These are phyloP conservation scores for Tetrastigma voinierianum DNA, from an alignment of 164 flowering plant species.

Conservation along the genomic window DNA sequence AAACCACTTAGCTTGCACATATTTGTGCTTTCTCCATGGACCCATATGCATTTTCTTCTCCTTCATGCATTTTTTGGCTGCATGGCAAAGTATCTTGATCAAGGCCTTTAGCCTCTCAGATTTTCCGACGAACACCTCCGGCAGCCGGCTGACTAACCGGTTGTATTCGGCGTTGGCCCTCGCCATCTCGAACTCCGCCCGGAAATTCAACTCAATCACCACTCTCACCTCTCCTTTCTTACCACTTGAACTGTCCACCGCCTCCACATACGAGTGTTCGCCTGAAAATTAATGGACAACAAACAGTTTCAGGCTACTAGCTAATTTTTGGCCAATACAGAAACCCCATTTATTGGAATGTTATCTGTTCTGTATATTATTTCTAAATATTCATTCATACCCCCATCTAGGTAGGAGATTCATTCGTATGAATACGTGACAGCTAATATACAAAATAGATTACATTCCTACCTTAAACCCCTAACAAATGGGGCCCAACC, in stretches of 20 bases:
- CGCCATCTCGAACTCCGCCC: slow-evolving; percentile 90
- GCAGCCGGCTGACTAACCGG: slow-evolving; percentile 47
- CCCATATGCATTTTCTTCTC: slow-evolving; percentile 89
- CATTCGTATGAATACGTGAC: too few species aligned
- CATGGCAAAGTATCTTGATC: slow-evolving; percentile 62
- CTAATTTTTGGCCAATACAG: neutral
- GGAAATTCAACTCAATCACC: slow-evolving; percentile 69
- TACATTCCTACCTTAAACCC: too few species aligned
- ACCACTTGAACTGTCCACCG: slow-evolving; percentile 41
- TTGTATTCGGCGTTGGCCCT: slow-evolving; percentile 76
- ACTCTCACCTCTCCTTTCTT: slow-evolving; percentile 62
- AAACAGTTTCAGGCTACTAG: too few species aligned
- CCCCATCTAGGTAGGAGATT: too few species aligned
- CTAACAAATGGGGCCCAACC: too few species aligned
- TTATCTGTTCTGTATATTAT: too few species aligned
- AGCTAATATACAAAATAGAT: too few species aligned
- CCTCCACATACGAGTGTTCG: slow-evolving; percentile 77
- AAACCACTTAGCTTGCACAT: slow-evolving; percentile 93
- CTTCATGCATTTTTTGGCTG: slow-evolving; percentile 85
- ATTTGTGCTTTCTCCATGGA: slow-evolving; percentile 91
- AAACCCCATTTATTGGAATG: too few species aligned
- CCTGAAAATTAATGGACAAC: slow-evolving; percentile 32
- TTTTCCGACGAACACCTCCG: slow-evolving; percentile 80
- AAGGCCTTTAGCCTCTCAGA: slow-evolving; percentile 48
- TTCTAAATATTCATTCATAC: too few species aligned